Percentiles rank a stretch among this genome's conserved stretches.
Evolutionary conservation across 805 yeast species (phyloP).

Genomic region (Nakazawaea ishiwadae): DNA sequence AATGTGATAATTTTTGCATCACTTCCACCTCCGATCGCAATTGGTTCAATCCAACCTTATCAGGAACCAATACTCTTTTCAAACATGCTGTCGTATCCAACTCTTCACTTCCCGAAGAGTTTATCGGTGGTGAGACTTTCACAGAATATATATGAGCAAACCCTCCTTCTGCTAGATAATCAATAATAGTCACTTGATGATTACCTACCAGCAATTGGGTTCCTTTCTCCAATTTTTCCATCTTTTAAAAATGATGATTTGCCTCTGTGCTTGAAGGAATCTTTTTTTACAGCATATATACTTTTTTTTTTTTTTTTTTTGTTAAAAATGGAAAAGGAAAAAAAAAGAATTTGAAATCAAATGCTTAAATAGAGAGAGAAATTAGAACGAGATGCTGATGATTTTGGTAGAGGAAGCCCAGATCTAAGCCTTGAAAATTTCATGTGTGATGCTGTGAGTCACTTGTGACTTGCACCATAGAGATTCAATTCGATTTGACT

Average conservation of each 20-base stretch:
- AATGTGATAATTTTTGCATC: constrained; percentile 58
- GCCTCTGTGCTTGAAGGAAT: too few relatives aligned
- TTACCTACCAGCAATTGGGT: constrained; percentile 35
- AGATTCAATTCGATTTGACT: too few relatives aligned
- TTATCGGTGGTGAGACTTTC: constrained; percentile 42
- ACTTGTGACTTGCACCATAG: too few relatives aligned
- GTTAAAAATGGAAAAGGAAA: neutral
- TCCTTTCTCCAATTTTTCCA: constrained; percentile 31
- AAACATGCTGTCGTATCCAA: constrained; percentile 45
- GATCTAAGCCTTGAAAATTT: too few relatives aligned
- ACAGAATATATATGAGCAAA: constrained; percentile 78
- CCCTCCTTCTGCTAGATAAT: constrained; percentile 45
- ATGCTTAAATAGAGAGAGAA: too few relatives aligned
- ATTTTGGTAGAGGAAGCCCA: too few relatives aligned
- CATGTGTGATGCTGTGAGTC: too few relatives aligned
- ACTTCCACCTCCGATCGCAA: constrained; percentile 75
- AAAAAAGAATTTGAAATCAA: too few relatives aligned
- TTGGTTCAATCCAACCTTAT: constrained; percentile 60
- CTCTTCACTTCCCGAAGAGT: constrained; percentile 29
- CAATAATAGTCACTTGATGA: constrained; percentile 30
- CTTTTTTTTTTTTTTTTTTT: too few relatives aligned
- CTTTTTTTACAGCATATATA: too few relatives aligned
- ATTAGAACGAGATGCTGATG: too few relatives aligned
- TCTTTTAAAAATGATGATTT: neutral
- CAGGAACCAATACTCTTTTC: constrained; percentile 70